Evolutionary conservation across 345 rosid species (phyloP).

Genomic region (Bruguiera gymnorhiza): DNA sequence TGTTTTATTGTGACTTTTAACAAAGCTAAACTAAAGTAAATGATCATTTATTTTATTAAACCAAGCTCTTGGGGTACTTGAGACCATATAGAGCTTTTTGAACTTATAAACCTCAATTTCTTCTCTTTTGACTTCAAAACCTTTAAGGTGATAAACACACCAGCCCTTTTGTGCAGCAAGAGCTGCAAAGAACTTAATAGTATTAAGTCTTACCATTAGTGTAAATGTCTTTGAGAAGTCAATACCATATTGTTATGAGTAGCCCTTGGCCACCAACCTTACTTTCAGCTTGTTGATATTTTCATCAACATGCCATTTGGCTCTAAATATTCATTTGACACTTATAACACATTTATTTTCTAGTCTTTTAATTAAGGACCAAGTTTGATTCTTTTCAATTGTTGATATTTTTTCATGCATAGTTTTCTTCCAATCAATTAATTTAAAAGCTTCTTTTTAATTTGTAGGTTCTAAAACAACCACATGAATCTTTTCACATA

Average conservation of each 20-base stretch:
- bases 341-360: neutral
- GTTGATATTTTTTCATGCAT: neutral
- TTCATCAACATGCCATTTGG: neutral
- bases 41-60: neutral
- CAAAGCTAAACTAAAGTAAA: neutral
- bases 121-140: neutral
- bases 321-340: conserved; percentile 1
- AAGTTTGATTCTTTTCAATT: neutral
- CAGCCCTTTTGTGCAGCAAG: neutral
- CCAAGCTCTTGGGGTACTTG: neutral
- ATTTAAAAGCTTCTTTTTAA: neutral
- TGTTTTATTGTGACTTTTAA: neutral
- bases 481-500: too few relatives aligned
- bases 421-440: neutral
- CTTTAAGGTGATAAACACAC: neutral
- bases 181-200: neutral
- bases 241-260: neutral
- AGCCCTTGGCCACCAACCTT: neutral
- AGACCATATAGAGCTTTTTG: neutral
- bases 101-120: neutral
- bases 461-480: too few relatives aligned
- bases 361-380: neutral
- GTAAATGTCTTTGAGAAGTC: neutral
- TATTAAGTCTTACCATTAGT: neutral
- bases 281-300: neutral